These are phyloP conservation scores for Zelonia costaricensis DNA, from an alignment of 208 protist genomes.

Conservation along the genomic window DNA sequence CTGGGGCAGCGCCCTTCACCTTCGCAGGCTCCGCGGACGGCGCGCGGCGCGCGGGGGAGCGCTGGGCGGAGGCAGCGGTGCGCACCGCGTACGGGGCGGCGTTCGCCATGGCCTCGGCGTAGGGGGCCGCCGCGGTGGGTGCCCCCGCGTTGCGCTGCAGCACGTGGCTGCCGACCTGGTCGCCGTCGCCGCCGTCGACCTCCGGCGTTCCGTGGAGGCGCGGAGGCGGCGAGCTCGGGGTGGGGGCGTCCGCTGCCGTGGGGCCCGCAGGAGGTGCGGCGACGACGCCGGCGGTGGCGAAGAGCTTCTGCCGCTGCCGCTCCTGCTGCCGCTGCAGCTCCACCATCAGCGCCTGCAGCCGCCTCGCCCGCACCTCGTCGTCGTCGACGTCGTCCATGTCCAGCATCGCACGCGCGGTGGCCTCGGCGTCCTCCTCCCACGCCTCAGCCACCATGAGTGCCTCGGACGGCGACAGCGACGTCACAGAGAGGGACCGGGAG, in stretches of 20 bases:
- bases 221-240: no score
- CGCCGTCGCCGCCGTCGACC: no score
- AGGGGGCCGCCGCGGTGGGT: no score
- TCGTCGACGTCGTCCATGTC: background rate
- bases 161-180: no score
- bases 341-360: background rate
- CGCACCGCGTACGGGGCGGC: background rate
- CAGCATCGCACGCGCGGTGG: background rate
- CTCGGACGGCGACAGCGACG: background rate
- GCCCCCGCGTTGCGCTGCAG: no score
- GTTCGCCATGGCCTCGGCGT: background rate
- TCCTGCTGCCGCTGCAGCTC: constrained; percentile 4
- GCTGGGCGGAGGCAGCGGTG: constrained; percentile 10
- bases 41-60: background rate
- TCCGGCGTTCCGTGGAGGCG: no score
- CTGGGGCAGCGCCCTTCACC: no score
- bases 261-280: no score
- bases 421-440: constrained; percentile 10
- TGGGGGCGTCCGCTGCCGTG: no score
- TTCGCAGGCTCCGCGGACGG: no score
- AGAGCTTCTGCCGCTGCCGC: background rate
- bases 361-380: background rate
- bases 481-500: background rate
- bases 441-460: constrained; percentile 1
- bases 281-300: no score